Percentiles rank a stretch among this genome's conserved stretches.
These are phyloP conservation scores for Suhomyces chickasaworum DNA, from an alignment of 1,139 yeast genomes.

Conservation along the genomic window DNA sequence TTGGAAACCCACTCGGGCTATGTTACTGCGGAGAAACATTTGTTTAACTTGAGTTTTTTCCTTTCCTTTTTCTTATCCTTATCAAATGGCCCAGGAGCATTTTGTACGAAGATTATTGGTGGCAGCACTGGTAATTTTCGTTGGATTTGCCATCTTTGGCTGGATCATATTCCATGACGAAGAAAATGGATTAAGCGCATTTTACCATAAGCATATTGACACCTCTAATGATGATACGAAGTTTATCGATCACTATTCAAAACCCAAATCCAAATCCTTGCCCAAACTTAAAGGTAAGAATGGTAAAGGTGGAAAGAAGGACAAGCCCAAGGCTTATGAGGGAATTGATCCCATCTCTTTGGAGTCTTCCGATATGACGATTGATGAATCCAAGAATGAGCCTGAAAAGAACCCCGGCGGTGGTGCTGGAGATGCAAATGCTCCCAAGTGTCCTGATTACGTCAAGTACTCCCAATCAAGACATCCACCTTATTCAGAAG, in stretches of 20 bases:
- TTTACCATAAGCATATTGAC: not conserved
- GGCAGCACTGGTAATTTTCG: not conserved
- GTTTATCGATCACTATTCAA: not conserved
- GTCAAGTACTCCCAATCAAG: conserved; percentile 39
- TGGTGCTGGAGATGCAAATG: too few relatives aligned
- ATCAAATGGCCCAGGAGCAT: not conserved
- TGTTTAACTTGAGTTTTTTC: not conserved
- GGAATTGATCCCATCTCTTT: not conserved
- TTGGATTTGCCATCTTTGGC: not conserved
- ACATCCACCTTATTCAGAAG: conserved; percentile 55
- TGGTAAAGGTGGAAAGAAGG: too few relatives aligned
- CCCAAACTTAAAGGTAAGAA: too few relatives aligned
- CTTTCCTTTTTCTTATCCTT: not conserved
- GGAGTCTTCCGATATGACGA: not conserved
- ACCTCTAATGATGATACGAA: not conserved
- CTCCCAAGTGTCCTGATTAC: conserved; percentile 41
- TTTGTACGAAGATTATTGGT: not conserved
- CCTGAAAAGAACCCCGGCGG: not conserved
- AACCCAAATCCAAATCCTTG: too few relatives aligned
- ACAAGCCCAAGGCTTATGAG: not conserved
- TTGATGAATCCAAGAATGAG: not conserved
- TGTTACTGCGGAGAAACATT: not conserved
- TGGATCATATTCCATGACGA: not conserved
- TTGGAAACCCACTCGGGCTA: too few relatives aligned
- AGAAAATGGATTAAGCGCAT: not conserved